Evolutionary conservation across 83 land plant genomes (phyloP), one percentile per base, ranked within the genome.

Genomic region (Diphasiastrum complanatum): DNA sequence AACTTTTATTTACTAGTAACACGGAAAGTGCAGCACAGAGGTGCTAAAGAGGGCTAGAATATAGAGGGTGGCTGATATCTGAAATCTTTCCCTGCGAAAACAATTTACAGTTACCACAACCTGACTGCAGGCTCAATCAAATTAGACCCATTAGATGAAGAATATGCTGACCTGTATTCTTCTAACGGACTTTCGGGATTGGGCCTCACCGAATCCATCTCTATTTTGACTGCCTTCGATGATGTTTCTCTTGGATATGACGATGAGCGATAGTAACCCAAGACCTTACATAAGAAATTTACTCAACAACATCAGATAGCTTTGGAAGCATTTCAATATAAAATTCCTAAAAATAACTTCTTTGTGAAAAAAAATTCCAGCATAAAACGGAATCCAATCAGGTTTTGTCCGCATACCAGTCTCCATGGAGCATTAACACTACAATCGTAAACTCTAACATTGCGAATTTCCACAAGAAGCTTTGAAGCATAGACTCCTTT

Each of bases 381-480:
- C n/a, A n/a, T n/a, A n/a, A n/a, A n/a, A n/a, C n/a, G n/a, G n/a
- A n/a, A n/a, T n/a, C n/a, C n/a, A n/a, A n/a, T n/a, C n/a, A 18
- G 6, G 18, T 27, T 24, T 23, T 30, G 5, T 45, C 12, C 34
- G 27, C 54, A 6, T 80, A 95, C 99, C 89, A 74, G 78, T 66
- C 78, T 86, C 99, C 99, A 95, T 24, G 97, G 93, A 16, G 99
- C 99, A 76, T 76, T 70, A 43, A 37, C 60, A 66, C 99, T 89
- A 33, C 60, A 57, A 63, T 93, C 99, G 65, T 75, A 76, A 36
- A 93, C 73, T 47, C 70, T 57, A 53, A 93, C 65, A 67, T 89
- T 86, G 2, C 73, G 70, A 35, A 86, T 65, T 34, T 83, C 68
- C 24, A 93, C 60, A 28, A 72, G 60, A 50, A 93, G 77, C 57